Evolutionary conservation across 1,139 yeast genomes (phyloP).

Genomic region (Pichia sp.): DNA sequence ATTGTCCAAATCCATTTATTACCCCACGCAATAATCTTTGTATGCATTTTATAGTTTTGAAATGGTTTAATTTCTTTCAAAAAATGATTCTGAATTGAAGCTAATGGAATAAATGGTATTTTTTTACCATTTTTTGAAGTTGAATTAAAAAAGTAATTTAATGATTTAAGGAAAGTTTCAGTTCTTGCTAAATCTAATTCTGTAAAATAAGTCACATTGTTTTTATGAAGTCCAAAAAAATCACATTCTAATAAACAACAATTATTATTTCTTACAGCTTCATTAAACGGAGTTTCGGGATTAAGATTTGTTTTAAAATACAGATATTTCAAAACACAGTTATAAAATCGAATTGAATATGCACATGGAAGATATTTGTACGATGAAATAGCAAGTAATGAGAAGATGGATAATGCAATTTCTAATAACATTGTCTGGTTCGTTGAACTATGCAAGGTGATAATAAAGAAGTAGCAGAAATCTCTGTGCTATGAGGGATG

Average conservation of each 20-base stretch:
- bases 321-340: constrained; percentile 32
- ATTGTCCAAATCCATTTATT: constrained; percentile 75
- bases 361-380: constrained; percentile 66
- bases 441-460: too few species aligned
- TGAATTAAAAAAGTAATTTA: constrained; percentile 5
- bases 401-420: neutral
- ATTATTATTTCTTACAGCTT: constrained; percentile 39
- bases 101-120: constrained; percentile 72
- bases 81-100: constrained; percentile 62
- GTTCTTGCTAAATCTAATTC: constrained; percentile 81
- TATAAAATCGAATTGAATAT: constrained; percentile 59
- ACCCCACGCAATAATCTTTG: constrained; percentile 77
- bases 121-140: neutral
- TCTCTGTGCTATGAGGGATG: too few species aligned
- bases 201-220: constrained; percentile 77
- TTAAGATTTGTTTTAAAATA: neutral
- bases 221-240: constrained; percentile 71
- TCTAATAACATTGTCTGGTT: neutral
- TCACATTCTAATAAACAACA: constrained; percentile 80
- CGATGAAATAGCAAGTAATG: constrained; percentile 12
- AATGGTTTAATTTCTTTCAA: constrained; percentile 68
- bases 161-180: constrained; percentile 42
- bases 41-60: constrained; percentile 47
- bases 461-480: too few species aligned
- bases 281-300: constrained; percentile 9